Evolutionary conservation across 2,329 filamentous ascomycete species (phyloP).

Genomic region (Ceratocystis smalleyi): DNA sequence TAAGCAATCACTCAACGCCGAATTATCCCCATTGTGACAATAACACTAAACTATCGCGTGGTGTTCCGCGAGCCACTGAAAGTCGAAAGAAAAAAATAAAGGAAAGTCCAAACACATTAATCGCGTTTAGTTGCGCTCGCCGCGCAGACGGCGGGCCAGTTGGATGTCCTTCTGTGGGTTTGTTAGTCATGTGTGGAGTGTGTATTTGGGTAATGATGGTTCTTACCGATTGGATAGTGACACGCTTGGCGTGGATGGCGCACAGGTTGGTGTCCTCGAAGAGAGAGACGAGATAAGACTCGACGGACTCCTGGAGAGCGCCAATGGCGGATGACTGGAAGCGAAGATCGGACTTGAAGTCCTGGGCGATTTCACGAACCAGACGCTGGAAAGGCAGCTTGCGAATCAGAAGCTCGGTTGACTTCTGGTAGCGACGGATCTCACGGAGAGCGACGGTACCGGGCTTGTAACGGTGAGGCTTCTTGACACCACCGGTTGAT

Average conservation of each 20-base stretch:
- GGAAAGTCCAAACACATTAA: conserved; percentile 7
- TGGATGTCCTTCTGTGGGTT: conserved; percentile 66
- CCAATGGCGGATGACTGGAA: conserved; percentile 98
- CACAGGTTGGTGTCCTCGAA: conserved; percentile 98
- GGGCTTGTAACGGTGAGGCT: conserved; percentile 81
- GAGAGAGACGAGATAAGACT: conserved; percentile 95
- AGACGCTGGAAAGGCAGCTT: conserved; percentile 97
- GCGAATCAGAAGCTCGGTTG: conserved; percentile 85
- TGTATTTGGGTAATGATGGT: background rate
- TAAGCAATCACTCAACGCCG: conserved; percentile 16
- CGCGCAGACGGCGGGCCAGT: conserved; percentile 84
- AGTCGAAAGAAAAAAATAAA: conserved; percentile 10
- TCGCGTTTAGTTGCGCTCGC: conserved; percentile 63
- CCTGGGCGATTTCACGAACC: conserved; percentile 90
- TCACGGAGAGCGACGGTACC: conserved; percentile 95
- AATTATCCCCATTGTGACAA: conserved; percentile 15
- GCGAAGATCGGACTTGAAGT: conserved; percentile 87
- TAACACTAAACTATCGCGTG: conserved; percentile 17
- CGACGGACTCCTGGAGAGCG: conserved; percentile 93
- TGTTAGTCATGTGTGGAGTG: background rate
- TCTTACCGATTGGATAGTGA: conserved; percentile 66
- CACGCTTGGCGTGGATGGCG: conserved; percentile 98
- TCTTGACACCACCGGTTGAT: conserved; percentile 93
- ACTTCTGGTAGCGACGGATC: conserved; percentile 97
- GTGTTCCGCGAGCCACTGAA: conserved; percentile 13